Base-by-base conservation (phyloP, 176 grass and related monocot genomes). In the Eleusine indica region DNA sequence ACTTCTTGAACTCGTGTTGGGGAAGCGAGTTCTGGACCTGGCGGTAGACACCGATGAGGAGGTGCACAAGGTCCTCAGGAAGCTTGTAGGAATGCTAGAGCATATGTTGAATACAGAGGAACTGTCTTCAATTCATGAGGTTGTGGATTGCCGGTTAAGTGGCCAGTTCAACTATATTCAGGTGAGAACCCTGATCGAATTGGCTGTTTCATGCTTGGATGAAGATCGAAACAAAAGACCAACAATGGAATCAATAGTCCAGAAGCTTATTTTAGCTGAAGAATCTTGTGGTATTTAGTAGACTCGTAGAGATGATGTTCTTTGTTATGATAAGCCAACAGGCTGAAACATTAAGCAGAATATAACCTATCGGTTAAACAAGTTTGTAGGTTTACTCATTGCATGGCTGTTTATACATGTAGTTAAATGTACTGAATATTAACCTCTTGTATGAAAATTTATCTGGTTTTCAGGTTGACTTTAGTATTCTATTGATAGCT, bases 1-100 rank as follows among this genome's bases (percentile, higher is more conserved):
- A 17, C 57, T 78, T 78, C 75, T 78, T 47, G 75, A 78, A 40
- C 75, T 78, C 25, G 75, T 78, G 35, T 9, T 78, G 58, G 75
- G 75, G 17, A 63, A 16, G 43, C 75, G 58, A 44, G 58, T 78
- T 44, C 75, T 78, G 7, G 75, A 78, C 75, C 3, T 64, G 40
- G 75, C 75, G 43, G 4, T 30, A 30, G 58, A 14, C 44, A 39
- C 39, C 4, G 4, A 78, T 64, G 58, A 78, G 11, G 75, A 63
- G 58, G 58, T 78, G 39, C 58, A 64, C 29, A 63, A 25, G 58
- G 58, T 63, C n/a, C 75, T 78, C 41, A 78, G 58, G 58, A 63
- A 64, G 39, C 60, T 47, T 64, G 56, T 78, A 63, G 21, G 13
- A 13, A 63, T 17, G 56, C 75, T 77, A 4, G 38, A 38, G 42